Base-by-base conservation (phyloP, 208 protist species). In the Trypanosoma rangeli region DNA sequence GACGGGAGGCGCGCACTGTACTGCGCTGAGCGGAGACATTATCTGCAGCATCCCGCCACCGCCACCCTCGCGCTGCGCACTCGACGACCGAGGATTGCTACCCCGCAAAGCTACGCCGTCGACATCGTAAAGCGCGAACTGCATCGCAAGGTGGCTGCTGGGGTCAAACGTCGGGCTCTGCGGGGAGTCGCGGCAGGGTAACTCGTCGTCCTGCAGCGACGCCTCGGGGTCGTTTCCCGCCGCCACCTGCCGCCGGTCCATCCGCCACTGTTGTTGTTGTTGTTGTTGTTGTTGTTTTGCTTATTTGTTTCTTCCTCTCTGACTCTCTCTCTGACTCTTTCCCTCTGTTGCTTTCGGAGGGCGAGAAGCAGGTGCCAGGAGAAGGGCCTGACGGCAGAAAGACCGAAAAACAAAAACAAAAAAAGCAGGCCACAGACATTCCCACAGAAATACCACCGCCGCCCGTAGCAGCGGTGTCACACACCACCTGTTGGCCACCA, bases 221-320 rank as follows among this genome's bases (percentile, higher is more conserved):
- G 13, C 54, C 28, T 57, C 54, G 29, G 31, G 48, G 35, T 44
- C 42, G 28, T 64, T 37, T 16, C n/a, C 20, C 50, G 39, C 28
- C 50, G 28, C 31, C 28, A 65, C 33, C 5, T 73, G 57, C 15
- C 48, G 46, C 12, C 68, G 39, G 0, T 73, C 68, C 68, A 73
- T 73, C 12, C 37, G n/a, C 59, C 39, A 12, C 42, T 44, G 16
- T 48, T 37, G 4, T 37, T 44, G 53, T 46, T 46, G 8, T 8
- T 46, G 42, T 46, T 15, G 10, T 46, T 46, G 12, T 52, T 35
- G 31, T 13, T 58, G 20, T n/a, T n/a, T n/a, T n/a, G n/a, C n/a
- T n/a, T n/a, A n/a, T n/a, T n/a, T n/a, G n/a, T n/a, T n/a, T n/a
- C 33, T 2, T 7, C 33, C 33, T 37, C 33, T 2, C 33, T 37